Base-by-base conservation (phyloP, 2,329 filamentous ascomycete genomes). In the Ophiostoma australiae region DNA sequence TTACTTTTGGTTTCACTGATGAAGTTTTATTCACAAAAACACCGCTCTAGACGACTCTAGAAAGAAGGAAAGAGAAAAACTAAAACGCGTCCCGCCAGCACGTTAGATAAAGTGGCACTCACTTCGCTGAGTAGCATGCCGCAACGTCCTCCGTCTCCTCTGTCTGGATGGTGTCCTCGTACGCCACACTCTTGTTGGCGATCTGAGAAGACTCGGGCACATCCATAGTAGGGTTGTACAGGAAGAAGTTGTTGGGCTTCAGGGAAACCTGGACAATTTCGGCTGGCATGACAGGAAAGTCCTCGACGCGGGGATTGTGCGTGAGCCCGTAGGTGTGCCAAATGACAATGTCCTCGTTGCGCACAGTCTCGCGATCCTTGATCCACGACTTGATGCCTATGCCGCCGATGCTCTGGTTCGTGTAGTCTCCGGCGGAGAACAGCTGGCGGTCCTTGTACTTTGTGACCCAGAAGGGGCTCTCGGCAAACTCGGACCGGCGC, bases 241-340 rank as follows among this genome's bases (percentile, higher is more conserved):
- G 41, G 39, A 74, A 72, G 48, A 74, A 74, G 41, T 72, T 71
- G 41, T 67, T 67, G 0, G 73, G 72, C 69, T 72, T 70, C 20
- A 74, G 68, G 6, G 63, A 63, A 1, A 74, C 70, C 20, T 61
- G 48, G 27, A 74, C 69, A n/a, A 69, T 72, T 27, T 74, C 72
- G 5, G 90, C 86, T 0, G 87, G 88, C 89, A 91, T 90, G 6
- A 90, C 86, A 0, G 87, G 89, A 81, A 88, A 91, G 75, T 91
- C 89, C 74, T 91, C 89, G 11, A 86, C 83, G 0, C 88, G 81
- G 0, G 88, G 87, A 41, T 89, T 86, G 73, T 90, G 89, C 35
- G 89, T 90, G 35, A 89, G 85, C 23, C 88, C 81, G 75, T 84
- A 84, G 0, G 85, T 84, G 27, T 86, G 82, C 84, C 85, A 88